phyloP scores from a whole-genome alignment of 2,329 filamentous ascomycete genomes.

The Apiospora phragmitis region DNA sequence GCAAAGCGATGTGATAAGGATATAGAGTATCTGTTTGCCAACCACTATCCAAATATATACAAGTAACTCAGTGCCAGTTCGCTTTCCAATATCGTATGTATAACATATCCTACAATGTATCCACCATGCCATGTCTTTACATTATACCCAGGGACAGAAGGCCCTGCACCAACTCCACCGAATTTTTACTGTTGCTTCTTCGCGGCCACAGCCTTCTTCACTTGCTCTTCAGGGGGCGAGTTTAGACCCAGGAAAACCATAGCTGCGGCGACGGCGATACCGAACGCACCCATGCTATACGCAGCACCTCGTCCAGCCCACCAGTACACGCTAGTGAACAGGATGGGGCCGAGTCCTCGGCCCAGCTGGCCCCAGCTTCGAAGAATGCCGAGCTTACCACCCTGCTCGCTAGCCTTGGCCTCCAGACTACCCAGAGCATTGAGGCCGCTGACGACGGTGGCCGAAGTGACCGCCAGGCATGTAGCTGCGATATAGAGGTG shows the following conservation, averaged over 20 bases:
- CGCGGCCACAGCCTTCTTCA: not conserved
- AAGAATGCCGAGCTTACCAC: slow-evolving; percentile 82
- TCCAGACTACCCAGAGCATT: slow-evolving; percentile 93
- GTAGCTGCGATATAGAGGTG: slow-evolving; percentile 81
- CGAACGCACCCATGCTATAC: slow-evolving; percentile 77
- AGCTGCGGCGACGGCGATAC: slow-evolving; percentile 73
- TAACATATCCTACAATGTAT: not conserved
- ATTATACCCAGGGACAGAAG: not conserved
- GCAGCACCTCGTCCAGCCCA: slow-evolving; percentile 90
- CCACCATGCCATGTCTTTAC: not conserved
- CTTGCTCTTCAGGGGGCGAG: slow-evolving; percentile 46
- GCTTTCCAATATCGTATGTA: not conserved
- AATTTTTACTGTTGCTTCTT: slow-evolving; percentile 8
- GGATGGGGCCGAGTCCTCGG: slow-evolving; percentile 78
- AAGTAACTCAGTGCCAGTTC: not conserved
- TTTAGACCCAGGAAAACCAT: slow-evolving; percentile 73
- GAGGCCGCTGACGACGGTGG: slow-evolving; percentile 90
- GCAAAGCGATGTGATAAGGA: not conserved
- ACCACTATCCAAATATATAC: not conserved
- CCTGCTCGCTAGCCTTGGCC: slow-evolving; percentile 75
- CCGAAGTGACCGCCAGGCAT: slow-evolving; percentile 83
- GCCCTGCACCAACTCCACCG: not conserved
- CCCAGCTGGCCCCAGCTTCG: slow-evolving; percentile 84
- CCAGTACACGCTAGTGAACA: slow-evolving; percentile 97
- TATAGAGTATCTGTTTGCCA: not conserved